phyloP scores from a whole-genome alignment of 306 rosid species.

The Prunus campanulata region DNA sequence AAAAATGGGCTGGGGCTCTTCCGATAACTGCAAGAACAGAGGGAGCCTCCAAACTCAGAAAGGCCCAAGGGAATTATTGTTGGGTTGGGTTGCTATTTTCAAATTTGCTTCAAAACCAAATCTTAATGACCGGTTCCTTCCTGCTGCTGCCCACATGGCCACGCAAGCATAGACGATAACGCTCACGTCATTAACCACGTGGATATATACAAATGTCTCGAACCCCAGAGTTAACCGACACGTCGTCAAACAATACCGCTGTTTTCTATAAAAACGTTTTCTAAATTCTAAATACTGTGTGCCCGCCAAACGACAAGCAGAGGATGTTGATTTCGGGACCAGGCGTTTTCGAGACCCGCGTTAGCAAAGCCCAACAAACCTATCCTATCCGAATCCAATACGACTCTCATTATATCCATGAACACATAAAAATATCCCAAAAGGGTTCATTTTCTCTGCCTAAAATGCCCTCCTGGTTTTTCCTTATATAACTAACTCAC shows the following conservation, averaged over 20 bases:
- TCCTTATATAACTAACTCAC: not conserved
- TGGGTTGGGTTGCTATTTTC: not conserved
- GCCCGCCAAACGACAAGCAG: not conserved
- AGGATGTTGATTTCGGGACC: not conserved
- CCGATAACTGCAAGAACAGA: too few species aligned
- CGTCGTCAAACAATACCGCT: not conserved
- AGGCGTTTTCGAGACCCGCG: not conserved
- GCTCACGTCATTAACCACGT: not conserved
- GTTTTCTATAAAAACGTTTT: not conserved
- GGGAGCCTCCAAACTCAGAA: too few species aligned
- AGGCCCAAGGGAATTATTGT: not conserved
- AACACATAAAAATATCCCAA: too few species aligned
- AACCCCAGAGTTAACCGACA: not conserved
- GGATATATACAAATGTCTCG: not conserved
- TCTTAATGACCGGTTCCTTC: too few species aligned
- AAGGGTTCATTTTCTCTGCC: not conserved
- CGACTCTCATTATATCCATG: too few species aligned
- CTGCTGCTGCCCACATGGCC: not conserved
- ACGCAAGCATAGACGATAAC: not conserved
- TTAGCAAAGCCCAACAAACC: not conserved
- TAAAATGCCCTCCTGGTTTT: not conserved
- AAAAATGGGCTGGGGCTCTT: too few species aligned
- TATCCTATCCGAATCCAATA: not conserved
- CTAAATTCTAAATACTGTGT: not conserved
- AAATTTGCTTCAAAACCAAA: too few species aligned